phyloP scores from a whole-genome alignment of 257 asterid genomes.

The Petunia axillaris region DNA sequence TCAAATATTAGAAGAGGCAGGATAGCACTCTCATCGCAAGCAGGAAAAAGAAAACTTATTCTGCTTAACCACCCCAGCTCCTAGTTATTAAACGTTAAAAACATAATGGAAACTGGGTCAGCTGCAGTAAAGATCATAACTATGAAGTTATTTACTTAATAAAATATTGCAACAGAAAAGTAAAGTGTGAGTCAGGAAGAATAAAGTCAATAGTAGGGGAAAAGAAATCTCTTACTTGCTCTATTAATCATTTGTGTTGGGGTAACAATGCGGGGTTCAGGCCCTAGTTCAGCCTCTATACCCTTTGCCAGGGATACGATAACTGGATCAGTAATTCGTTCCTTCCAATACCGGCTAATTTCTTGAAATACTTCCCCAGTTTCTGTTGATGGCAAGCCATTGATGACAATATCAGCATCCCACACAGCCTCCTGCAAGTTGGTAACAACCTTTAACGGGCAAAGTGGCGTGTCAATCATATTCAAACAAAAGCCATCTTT shows the following conservation, averaged over 20 bases:
- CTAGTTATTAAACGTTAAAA: not conserved
- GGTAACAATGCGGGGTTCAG: constrained; percentile 77
- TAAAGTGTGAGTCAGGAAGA: constrained; percentile 30
- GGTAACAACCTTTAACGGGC: constrained; percentile 87
- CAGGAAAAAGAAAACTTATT: not conserved
- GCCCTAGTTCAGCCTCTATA: constrained; percentile 76
- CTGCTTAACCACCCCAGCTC: not conserved
- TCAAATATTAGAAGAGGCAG: not conserved
- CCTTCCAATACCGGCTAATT: constrained; percentile 85
- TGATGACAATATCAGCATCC: constrained; percentile 88
- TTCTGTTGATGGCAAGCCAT: constrained; percentile 93
- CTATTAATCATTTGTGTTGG: constrained; percentile 86
- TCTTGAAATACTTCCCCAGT: constrained; percentile 77
- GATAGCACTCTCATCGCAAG: not conserved
- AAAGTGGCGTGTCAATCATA: constrained; percentile 90
- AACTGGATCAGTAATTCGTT: constrained; percentile 65
- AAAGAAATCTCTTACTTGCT: constrained; percentile 59
- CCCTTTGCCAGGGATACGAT: constrained; percentile 89
- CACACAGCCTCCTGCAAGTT: constrained; percentile 96
- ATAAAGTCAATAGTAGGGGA: not conserved
- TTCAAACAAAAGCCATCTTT: constrained; percentile 88
- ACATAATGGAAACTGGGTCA: not conserved
- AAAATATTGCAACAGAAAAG: not conserved
- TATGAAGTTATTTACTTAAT: not conserved
- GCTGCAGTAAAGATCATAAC: not conserved